phyloP scores from a whole-genome alignment of 257 asterid species.

The Sherardia arvensis region DNA sequence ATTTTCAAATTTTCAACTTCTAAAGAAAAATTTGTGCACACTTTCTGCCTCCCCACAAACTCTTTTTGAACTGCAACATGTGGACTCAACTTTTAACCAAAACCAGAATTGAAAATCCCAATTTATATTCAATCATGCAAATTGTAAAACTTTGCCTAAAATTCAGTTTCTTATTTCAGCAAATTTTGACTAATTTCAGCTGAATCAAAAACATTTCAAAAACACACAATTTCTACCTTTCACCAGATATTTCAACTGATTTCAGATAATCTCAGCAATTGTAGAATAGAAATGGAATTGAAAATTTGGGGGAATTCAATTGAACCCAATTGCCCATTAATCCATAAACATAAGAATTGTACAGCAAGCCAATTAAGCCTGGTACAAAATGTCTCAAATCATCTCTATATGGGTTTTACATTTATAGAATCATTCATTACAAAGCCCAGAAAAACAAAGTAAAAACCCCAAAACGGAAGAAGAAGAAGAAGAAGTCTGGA shows the following conservation, averaged over 20 bases:
- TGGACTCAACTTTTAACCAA: not conserved
- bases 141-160: too few species aligned
- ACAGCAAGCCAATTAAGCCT: constrained; percentile 9
- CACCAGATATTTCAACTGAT: too few species aligned
- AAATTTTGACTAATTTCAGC: too few species aligned
- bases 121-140: not conserved
- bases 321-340: constrained; percentile 23
- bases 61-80: constrained; percentile 5
- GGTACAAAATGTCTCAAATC: constrained; percentile 14
- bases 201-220: too few species aligned
- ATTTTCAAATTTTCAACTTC: too few species aligned
- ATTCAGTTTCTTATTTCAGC: too few species aligned
- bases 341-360: constrained; percentile 20
- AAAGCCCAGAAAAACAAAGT: constrained; percentile 16
- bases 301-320: constrained; percentile 11
- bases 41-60: not conserved
- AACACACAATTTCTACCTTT: too few species aligned
- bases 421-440: constrained; percentile 29
- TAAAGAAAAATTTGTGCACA: not conserved
- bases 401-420: constrained; percentile 33
- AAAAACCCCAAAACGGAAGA: not conserved
- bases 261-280: too few species aligned
- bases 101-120: not conserved
- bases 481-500: constrained; percentile 7
- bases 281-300: constrained; percentile 8